These are phyloP conservation scores for Alternaria triticina DNA, from an alignment of 2,329 filamentous ascomycete species.

Conservation along the genomic window DNA sequence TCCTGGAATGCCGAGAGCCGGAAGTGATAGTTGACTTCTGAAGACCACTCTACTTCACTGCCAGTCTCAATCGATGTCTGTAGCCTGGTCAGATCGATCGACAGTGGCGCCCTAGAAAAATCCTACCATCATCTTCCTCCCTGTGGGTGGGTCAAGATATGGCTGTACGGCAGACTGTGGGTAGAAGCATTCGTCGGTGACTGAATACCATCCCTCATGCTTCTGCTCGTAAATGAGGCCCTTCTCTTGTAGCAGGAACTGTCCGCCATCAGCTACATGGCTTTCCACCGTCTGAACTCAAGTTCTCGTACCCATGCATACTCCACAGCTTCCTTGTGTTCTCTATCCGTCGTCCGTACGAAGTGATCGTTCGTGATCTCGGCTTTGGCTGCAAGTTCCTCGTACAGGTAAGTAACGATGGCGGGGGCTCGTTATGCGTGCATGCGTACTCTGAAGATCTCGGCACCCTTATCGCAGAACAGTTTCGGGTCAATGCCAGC, in stretches of 20 bases:
- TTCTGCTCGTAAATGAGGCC: constrained; percentile 83
- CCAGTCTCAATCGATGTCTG: constrained; percentile 80
- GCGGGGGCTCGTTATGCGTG: neutral
- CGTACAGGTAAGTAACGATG: constrained; percentile 11
- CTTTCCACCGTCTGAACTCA: neutral
- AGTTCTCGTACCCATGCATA: constrained; percentile 74
- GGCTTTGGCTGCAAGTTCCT: constrained; percentile 71
- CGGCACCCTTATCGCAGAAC: constrained; percentile 87
- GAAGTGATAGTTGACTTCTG: constrained; percentile 95
- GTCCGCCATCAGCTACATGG: constrained; percentile 28
- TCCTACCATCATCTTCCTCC: constrained; percentile 76
- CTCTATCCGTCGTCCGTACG: constrained; percentile 85
- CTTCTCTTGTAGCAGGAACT: constrained; percentile 73
- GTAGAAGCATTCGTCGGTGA: constrained; percentile 97
- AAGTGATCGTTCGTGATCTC: constrained; percentile 83
- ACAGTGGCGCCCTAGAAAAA: neutral
- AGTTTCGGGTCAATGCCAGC: constrained; percentile 75
- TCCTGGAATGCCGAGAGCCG: constrained; percentile 82
- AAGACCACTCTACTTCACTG: constrained; percentile 92
- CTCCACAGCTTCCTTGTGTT: constrained; percentile 83
- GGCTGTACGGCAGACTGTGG: constrained; percentile 76
- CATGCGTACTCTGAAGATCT: constrained; percentile 70
- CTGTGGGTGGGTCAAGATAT: constrained; percentile 78
- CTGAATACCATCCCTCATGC: constrained; percentile 95
- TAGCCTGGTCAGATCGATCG: constrained; percentile 16